Evolutionary conservation across 2,329 filamentous ascomycete species (phyloP).

Genomic region (Arthrinium puccinioides): DNA sequence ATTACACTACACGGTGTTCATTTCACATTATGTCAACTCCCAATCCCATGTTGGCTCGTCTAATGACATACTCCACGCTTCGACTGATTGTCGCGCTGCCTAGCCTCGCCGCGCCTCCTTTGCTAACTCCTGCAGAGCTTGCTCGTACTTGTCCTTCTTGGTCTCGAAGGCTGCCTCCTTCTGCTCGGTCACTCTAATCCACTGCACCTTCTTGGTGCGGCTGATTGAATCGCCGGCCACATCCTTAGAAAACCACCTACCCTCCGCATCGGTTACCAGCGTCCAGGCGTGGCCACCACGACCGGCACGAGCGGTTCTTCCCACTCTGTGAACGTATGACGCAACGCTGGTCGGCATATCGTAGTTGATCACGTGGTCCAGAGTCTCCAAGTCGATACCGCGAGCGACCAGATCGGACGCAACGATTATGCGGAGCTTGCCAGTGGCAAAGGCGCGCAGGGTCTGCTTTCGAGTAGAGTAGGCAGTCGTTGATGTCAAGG

Average conservation of each 20-base stretch:
- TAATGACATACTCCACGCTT: no score
- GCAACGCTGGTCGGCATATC: conserved; percentile 77
- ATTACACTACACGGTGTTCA: no score
- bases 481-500: conserved; percentile 72
- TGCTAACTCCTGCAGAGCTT: background rate
- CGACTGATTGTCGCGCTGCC: no score
- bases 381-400: conserved; percentile 72
- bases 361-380: conserved; percentile 89
- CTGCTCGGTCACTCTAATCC: conserved; percentile 34
- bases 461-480: conserved; percentile 62
- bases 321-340: conserved; percentile 86
- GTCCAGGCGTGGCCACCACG: conserved; percentile 76
- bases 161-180: conserved; percentile 8
- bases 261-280: conserved; percentile 73
- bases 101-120: no score
- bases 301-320: conserved; percentile 80
- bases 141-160: conserved; percentile 2
- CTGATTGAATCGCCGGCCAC: conserved; percentile 53
- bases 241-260: conserved; percentile 85
- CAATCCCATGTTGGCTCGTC: no score
- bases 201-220: conserved; percentile 36
- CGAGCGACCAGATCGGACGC: conserved; percentile 91
- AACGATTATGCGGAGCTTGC: conserved; percentile 66
- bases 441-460: conserved; percentile 56
- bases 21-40: no score